Evolutionary conservation across 2,329 filamentous ascomycete species (phyloP), one percentile per base, ranked within the genome.

Genomic region (Tolypocladium endophyticum): DNA sequence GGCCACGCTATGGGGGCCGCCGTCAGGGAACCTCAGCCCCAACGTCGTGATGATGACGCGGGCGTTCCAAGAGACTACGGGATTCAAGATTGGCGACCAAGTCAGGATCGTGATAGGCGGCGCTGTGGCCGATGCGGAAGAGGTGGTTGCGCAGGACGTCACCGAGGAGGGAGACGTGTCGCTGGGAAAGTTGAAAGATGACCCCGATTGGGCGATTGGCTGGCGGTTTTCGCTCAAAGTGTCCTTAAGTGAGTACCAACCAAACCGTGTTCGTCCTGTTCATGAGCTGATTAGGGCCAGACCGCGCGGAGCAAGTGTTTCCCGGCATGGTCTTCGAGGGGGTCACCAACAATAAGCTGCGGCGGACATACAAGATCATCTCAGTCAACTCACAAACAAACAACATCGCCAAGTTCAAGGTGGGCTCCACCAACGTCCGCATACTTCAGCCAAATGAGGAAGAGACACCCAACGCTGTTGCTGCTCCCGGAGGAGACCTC

Each of bases 31-130:
- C 66, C 77, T 90, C 64, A 82, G 86, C 68, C 84, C 84, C 64
- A 82, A 87, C 63, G 79, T 90, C 60, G 77, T 89, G 56, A 81
- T 92, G 77, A 84, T 90, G 76, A 87, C 89, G 28, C 87, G 89
- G 63, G 79, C 84, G 7, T 84, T 95, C 58, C 87, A 89, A 63
- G 87, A 89, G 41, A 81, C 84, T 8, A 88, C 88, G 64, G 84
- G 84, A 1, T 82, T 96, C 65, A 87, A 87, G 62, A 77, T 94
- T 4, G 86, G 85, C 20, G 88, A 92, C 56, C 81, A 85, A 57
- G 75, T 82, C 39, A 73, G 73, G 39, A 77, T 95, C 55, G 79
- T 80, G 9, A 81, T 92, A 30, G 76, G 80, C 2, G 78, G 81
- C 12, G 65, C 74, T 2, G 72, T 87, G 14, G 76, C 79, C 0